A percentile compares a stretch with the other conserved stretches of the same genome.
These are phyloP conservation scores for Blastocystis sp. DNA, from an alignment of 352 stramenopile genomes.

Conservation along the genomic window DNA sequence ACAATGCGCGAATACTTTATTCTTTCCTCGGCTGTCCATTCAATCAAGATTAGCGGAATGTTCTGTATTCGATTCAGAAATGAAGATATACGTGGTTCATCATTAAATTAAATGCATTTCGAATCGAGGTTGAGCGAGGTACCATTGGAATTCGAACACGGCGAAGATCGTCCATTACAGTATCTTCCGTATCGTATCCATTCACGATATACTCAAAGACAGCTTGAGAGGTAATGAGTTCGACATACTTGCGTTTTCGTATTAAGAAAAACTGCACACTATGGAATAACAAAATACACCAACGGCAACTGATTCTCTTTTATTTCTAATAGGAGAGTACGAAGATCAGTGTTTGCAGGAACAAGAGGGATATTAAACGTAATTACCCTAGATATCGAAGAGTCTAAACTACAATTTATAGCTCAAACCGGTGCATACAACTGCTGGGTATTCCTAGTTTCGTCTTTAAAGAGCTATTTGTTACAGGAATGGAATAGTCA, in stretches of 20 bases:
- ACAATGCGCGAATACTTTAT: neutral
- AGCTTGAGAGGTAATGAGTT: constrained; percentile 33
- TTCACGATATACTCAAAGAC: constrained; percentile 43
- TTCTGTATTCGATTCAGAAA: neutral
- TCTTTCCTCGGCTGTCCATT: neutral
- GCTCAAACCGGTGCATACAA: neutral
- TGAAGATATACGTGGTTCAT: neutral
- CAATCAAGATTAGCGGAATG: constrained; percentile 37
- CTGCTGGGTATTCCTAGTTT: constrained; percentile 15
- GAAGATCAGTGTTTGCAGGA: constrained; percentile 24
- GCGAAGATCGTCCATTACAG: constrained; percentile 14
- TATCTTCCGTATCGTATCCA: constrained; percentile 35
- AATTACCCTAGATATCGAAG: neutral
- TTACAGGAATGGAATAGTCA: neutral
- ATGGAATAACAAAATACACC: neutral
- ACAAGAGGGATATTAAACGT: constrained; percentile 22
- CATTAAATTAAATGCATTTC: constrained; percentile 36
- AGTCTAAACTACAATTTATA: constrained; percentile 5
- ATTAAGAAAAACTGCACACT: constrained; percentile 9
- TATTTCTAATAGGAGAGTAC: constrained; percentile 13
- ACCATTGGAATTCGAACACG: neutral
- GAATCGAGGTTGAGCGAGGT: neutral
- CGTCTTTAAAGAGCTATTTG: neutral
- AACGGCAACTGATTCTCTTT: constrained; percentile 9
- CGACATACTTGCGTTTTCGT: constrained; percentile 42